phyloP scores from a whole-genome alignment of 1,284 basidiomycete genomes.

The Rhodotorula sp. region DNA sequence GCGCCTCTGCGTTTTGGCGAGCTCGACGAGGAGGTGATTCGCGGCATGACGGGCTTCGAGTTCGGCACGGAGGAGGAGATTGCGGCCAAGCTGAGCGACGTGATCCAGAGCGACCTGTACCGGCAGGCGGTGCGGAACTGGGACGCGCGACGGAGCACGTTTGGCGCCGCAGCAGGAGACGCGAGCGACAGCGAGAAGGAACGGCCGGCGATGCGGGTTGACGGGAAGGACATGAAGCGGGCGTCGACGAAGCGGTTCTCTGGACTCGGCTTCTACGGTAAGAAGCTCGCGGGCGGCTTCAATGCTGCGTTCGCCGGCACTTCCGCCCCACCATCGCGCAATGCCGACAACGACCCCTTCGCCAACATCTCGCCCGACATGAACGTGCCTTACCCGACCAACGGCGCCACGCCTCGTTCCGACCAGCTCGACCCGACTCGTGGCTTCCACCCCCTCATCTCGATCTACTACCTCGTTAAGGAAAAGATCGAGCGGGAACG shows the following conservation, averaged over 20 bases:
- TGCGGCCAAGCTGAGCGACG: conserved; percentile 66
- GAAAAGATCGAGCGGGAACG: conserved; percentile 93
- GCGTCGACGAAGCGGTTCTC: conserved; percentile 63
- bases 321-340: background rate
- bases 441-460: conserved; percentile 91
- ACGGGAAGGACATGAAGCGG: conserved; percentile 42
- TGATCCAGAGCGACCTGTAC: conserved; percentile 79
- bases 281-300: conserved; percentile 62
- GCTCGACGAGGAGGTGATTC: conserved; percentile 79
- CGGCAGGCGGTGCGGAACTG: conserved; percentile 55
- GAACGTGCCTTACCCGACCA: background rate
- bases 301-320: conserved; percentile 42
- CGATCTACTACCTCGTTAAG: conserved; percentile 91
- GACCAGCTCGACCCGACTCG: conserved; percentile 74
- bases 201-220: conserved; percentile 34
- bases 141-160: conserved; percentile 36
- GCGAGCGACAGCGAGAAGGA: conserved; percentile 24
- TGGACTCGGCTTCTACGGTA: conserved; percentile 90
- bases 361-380: no score
- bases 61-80: conserved; percentile 88
- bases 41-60: conserved; percentile 94
- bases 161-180: conserved; percentile 29
- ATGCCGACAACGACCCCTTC: no score
- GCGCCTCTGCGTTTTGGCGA: conserved; percentile 84
- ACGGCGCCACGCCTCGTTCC: conserved; percentile 13